phyloP scores from a whole-genome alignment of 2,329 filamentous ascomycete species.

The Aspergillus sp. region DNA sequence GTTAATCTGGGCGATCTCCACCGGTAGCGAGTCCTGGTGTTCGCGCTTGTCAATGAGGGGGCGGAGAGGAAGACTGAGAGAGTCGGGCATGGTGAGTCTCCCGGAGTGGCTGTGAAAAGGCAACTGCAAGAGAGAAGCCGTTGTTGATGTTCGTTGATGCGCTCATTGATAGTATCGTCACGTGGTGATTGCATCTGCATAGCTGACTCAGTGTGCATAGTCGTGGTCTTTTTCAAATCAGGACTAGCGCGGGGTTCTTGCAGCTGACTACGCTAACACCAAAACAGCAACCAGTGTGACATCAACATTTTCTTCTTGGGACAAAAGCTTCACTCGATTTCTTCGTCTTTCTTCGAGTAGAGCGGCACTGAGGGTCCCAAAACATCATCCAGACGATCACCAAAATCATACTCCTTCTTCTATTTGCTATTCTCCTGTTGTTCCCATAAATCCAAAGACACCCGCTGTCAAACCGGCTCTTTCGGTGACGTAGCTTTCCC shows the following conservation, averaged over 20 bases:
- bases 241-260: constrained; percentile 1
- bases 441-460: no score
- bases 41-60: constrained; percentile 48
- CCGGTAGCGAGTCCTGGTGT: constrained; percentile 61
- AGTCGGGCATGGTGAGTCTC: constrained; percentile 32
- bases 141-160: not conserved
- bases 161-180: not conserved
- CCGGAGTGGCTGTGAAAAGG: not conserved
- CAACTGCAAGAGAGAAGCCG: not conserved
- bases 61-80: constrained; percentile 59
- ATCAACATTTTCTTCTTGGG: constrained; percentile 1
- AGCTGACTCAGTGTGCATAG: not conserved
- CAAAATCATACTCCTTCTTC: not conserved
- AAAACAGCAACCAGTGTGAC: constrained; percentile 4
- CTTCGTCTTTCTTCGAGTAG: not conserved
- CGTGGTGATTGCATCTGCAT: not conserved
- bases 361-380: not conserved
- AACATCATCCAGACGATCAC: not conserved
- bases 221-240: not conserved
- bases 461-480: not conserved
- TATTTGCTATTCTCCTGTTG: not conserved
- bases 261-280: not conserved
- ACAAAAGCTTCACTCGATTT: not conserved
- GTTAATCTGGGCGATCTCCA: constrained; percentile 77
- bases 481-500: not conserved